phyloP scores from a whole-genome alignment of 1,139 yeast species.

The Martiniozyma asiatica region DNA sequence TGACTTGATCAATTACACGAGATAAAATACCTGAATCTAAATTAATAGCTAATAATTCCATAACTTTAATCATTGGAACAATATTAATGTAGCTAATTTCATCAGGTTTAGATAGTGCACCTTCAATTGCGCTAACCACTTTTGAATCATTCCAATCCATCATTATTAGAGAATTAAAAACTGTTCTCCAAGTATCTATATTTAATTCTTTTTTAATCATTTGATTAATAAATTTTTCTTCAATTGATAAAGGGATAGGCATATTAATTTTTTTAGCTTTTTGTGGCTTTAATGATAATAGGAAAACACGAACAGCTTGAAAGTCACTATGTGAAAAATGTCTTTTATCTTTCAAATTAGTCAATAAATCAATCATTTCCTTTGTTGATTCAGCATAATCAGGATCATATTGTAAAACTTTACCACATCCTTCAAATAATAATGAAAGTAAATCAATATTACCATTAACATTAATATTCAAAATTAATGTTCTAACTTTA shows the following conservation, averaged over 20 bases:
- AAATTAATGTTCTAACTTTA: slow-evolving; percentile 45
- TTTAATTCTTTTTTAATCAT: slow-evolving; percentile 43
- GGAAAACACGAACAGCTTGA: slow-evolving; percentile 47
- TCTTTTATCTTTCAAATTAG: slow-evolving; percentile 37
- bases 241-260: slow-evolving; percentile 22
- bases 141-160: slow-evolving; percentile 38
- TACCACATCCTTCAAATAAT: slow-evolving; percentile 66
- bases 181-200: slow-evolving; percentile 23
- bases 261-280: slow-evolving; percentile 20
- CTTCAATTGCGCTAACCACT: slow-evolving; percentile 30
- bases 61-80: slow-evolving; percentile 34
- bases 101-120: slow-evolving; percentile 51
- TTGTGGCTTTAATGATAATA: slow-evolving; percentile 54
- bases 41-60: slow-evolving; percentile 29
- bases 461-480: slow-evolving; percentile 36
- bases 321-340: slow-evolving; percentile 44
- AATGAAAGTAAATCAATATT: slow-evolving; percentile 57
- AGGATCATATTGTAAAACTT: slow-evolving; percentile 48
- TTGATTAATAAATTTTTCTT: slow-evolving; percentile 38
- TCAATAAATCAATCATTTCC: slow-evolving; percentile 50
- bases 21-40: slow-evolving; percentile 26
- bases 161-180: slow-evolving; percentile 31
- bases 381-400: slow-evolving; percentile 51
- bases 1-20: slow-evolving; percentile 46
- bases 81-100: slow-evolving; percentile 42